Conservation (phyloP, 495 filamentous ascomycete species). For the Hypoxylon intermedium region DNA sequence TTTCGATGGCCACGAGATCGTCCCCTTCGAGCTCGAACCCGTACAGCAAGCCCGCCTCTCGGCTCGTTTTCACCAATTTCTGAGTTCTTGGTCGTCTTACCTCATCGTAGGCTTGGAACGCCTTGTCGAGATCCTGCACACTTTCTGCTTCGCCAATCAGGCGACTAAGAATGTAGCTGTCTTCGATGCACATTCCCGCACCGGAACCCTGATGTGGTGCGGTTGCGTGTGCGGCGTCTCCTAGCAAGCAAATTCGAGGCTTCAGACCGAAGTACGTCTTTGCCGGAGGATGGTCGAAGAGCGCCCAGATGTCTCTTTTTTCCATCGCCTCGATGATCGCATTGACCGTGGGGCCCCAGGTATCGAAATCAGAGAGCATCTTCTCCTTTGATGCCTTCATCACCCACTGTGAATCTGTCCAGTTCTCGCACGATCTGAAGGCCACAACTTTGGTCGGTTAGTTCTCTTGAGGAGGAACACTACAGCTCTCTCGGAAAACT, state of each 20-base stretch:
- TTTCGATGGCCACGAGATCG: constrained; percentile 41
- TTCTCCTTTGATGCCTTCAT: constrained; percentile 61
- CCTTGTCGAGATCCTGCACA: constrained; percentile 52
- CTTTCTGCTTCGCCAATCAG: constrained; percentile 58
- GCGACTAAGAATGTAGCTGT: constrained; percentile 66
- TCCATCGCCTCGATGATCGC: constrained; percentile 39
- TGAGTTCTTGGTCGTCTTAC: constrained; percentile 59
- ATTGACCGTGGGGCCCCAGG: constrained; percentile 59
- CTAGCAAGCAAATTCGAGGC: constrained; percentile 62
- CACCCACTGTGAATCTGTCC: constrained; percentile 63
- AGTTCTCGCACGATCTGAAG: constrained; percentile 45
- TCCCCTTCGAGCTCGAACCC: constrained; percentile 43
- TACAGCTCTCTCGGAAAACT: not conserved
- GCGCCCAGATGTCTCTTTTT: constrained; percentile 60
- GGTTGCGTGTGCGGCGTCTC: constrained; percentile 74
- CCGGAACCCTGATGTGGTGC: constrained; percentile 76
- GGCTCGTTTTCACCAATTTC: constrained; percentile 53
- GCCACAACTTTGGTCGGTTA: constrained; percentile 33
- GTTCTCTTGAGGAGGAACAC: constrained; percentile 5
- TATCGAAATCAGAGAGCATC: constrained; percentile 60
- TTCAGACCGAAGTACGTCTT: constrained; percentile 58
- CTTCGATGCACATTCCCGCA: constrained; percentile 73
- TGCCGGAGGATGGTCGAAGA: constrained; percentile 66
- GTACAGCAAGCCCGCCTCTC: constrained; percentile 48
- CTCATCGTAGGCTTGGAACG: constrained; percentile 67